A percentile compares a stretch with the other conserved stretches of the same genome.
Evolutionary conservation across 352 stramenopile species (phyloP).

Genomic region (Pythium scleroteichum): DNA sequence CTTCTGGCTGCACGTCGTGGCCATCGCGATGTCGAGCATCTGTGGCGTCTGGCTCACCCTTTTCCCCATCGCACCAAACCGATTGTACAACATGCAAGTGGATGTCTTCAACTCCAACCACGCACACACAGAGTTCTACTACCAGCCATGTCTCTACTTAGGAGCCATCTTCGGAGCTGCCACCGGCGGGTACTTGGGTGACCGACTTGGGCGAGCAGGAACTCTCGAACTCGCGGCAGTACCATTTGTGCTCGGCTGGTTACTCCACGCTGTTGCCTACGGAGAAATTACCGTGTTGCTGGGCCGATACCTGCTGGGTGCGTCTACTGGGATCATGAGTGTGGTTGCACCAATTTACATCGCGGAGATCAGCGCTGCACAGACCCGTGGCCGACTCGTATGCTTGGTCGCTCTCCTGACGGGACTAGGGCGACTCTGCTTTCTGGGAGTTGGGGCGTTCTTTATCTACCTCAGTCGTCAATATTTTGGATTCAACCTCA

Average conservation of each 20-base stretch:
- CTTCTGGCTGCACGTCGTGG: constrained; percentile 59
- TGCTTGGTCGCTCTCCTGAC: constrained; percentile 43
- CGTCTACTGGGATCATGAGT: constrained; percentile 52
- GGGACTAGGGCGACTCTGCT: constrained; percentile 41
- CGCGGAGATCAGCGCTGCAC: constrained; percentile 64
- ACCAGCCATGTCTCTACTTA: constrained; percentile 61
- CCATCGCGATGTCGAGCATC: constrained; percentile 46
- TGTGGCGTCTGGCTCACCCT: constrained; percentile 58
- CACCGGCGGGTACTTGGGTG: constrained; percentile 53
- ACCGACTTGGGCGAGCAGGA: constrained; percentile 63
- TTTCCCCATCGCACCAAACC: constrained; percentile 67
- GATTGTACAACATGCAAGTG: constrained; percentile 86
- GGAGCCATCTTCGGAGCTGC: constrained; percentile 65
- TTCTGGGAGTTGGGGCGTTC: constrained; percentile 54
- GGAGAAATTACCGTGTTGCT: constrained; percentile 66
- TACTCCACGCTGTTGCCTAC: constrained; percentile 65
- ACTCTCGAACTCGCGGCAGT: constrained; percentile 76
- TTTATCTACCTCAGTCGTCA: constrained; percentile 65
- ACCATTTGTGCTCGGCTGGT: constrained; percentile 72
- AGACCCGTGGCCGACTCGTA: constrained; percentile 59
- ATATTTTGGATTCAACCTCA: constrained; percentile 80
- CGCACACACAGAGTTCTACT: constrained; percentile 71
- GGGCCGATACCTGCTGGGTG: constrained; percentile 63
- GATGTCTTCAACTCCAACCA: constrained; percentile 78
- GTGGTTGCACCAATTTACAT: constrained; percentile 73